Conservation (phyloP, 2,329 filamentous ascomycete species). For the Nannizziopsis barbatae region DNA sequence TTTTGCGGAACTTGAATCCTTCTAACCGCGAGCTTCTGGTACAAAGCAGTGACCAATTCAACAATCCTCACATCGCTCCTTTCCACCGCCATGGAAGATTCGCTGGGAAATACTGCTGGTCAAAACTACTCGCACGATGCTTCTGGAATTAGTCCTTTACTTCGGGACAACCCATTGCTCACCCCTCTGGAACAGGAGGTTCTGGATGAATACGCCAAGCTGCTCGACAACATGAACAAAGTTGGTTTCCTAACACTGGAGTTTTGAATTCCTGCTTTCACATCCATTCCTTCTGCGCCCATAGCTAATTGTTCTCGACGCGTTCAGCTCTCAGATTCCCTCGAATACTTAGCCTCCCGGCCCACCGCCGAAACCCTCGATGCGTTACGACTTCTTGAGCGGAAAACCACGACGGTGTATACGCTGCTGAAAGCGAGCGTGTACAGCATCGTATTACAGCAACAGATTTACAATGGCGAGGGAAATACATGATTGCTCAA, state of each 20-base stretch:
- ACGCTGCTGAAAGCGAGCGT: slow-evolving; percentile 95
- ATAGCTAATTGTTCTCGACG: not conserved
- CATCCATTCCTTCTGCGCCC: slow-evolving; percentile 14
- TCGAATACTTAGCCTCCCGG: slow-evolving; percentile 50
- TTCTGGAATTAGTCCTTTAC: slow-evolving; percentile 25
- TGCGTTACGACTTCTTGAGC: slow-evolving; percentile 73
- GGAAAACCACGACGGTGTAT: slow-evolving; percentile 90
- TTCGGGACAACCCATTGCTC: slow-evolving; percentile 37
- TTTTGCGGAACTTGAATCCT: no score
- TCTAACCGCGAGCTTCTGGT: no score
- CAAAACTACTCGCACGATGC: not conserved
- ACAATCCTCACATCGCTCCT: not conserved
- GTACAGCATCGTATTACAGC: slow-evolving; percentile 96
- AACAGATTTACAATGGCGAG: slow-evolving; percentile 65
- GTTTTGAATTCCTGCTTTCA: not conserved
- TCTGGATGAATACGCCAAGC: slow-evolving; percentile 78
- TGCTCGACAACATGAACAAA: slow-evolving; percentile 84
- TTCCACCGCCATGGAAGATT: not conserved
- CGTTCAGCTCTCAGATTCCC: slow-evolving; percentile 25
- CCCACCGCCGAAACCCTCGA: slow-evolving; percentile 65
- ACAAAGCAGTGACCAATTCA: no score
- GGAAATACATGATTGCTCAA: slow-evolving; percentile 17
- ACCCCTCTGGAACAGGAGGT: slow-evolving; percentile 84
- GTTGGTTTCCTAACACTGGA: slow-evolving; percentile 36
- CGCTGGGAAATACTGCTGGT: not conserved